Evolutionary conservation across 768 basidiomycete genomes (phyloP).

Genomic region (Astraeus odoratus): DNA sequence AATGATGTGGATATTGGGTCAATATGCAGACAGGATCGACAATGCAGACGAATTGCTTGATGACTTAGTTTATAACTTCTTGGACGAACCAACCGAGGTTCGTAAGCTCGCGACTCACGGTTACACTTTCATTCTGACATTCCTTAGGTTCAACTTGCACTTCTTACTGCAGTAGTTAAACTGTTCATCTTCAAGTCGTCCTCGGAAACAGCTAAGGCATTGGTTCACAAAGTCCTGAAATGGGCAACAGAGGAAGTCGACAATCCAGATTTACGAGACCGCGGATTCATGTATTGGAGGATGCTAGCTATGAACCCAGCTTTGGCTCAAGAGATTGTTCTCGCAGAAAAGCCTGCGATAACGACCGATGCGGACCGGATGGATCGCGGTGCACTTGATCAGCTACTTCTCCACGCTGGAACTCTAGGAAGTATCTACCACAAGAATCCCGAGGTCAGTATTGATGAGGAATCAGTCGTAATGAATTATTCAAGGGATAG

Average conservation of each 20-base stretch:
- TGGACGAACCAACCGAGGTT: slow-evolving; percentile 93
- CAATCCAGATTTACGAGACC: slow-evolving; percentile 94
- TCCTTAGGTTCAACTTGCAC: slow-evolving; percentile 83
- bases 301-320: slow-evolving; percentile 89
- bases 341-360: slow-evolving; percentile 91
- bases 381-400: slow-evolving; percentile 95
- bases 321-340: slow-evolving; percentile 83
- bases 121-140: neutral
- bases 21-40: slow-evolving; percentile 92
- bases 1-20: slow-evolving; percentile 97
- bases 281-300: slow-evolving; percentile 99
- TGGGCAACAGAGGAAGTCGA: slow-evolving; percentile 97
- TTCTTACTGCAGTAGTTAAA: slow-evolving; percentile 92
- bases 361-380: slow-evolving; percentile 98
- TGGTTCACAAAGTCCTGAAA: slow-evolving; percentile 93
- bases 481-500: slow-evolving; percentile 10
- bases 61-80: slow-evolving; percentile 79
- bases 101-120: slow-evolving; percentile 13
- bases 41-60: slow-evolving; percentile 95
- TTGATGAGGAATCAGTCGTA: neutral
- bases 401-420: slow-evolving; percentile 88
- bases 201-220: slow-evolving; percentile 77
- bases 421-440: slow-evolving; percentile 95
- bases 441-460: slow-evolving; percentile 85
- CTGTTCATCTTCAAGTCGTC: slow-evolving; percentile 86